Conservation (phyloP, 1,284 basidiomycete species). For the Erythrobasidium hasegawianum region DNA sequence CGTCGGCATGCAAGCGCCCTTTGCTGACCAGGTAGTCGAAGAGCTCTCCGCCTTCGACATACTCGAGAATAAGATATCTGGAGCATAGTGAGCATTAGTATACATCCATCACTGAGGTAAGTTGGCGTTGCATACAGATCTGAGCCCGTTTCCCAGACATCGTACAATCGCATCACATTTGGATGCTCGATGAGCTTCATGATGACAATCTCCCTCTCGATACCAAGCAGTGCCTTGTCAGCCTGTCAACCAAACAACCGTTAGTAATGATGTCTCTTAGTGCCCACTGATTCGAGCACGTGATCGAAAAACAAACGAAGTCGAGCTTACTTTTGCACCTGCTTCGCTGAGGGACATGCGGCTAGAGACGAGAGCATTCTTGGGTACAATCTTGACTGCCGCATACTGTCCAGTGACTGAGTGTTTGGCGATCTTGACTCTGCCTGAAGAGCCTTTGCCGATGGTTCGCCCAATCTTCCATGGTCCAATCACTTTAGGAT, state of each 20-base stretch:
- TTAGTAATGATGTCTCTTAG: slow-evolving; percentile 38
- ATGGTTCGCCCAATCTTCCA: slow-evolving; percentile 93
- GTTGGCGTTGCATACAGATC: slow-evolving; percentile 61
- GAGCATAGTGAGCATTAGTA: neutral
- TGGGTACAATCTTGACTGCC: slow-evolving; percentile 95
- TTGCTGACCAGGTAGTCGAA: slow-evolving; percentile 89
- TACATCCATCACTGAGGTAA: neutral
- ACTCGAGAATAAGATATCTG: slow-evolving; percentile 89
- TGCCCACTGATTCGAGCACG: slow-evolving; percentile 56
- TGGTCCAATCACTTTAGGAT: slow-evolving; percentile 64
- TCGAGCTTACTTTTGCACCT: slow-evolving; percentile 51
- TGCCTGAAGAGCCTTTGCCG: slow-evolving; percentile 84
- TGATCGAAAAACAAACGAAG: slow-evolving; percentile 42
- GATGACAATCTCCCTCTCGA: slow-evolving; percentile 96
- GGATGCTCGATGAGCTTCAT: slow-evolving; percentile 99
- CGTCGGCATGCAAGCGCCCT: slow-evolving; percentile 70
- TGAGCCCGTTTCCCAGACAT: slow-evolving; percentile 93
- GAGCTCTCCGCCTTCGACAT: slow-evolving; percentile 93
- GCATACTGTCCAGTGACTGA: slow-evolving; percentile 82
- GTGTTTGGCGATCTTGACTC: slow-evolving; percentile 87
- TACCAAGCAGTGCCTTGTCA: slow-evolving; percentile 80
- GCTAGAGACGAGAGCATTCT: slow-evolving; percentile 68
- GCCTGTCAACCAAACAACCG: slow-evolving; percentile 44
- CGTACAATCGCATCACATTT: slow-evolving; percentile 89
- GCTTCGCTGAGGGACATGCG: slow-evolving; percentile 67